A percentile compares a stretch with the other conserved stretches of the same genome.
Evolutionary conservation across 371 early-diverging fungal genomes (phyloP).

Genomic region (Apophysomyces trapeziformis): DNA sequence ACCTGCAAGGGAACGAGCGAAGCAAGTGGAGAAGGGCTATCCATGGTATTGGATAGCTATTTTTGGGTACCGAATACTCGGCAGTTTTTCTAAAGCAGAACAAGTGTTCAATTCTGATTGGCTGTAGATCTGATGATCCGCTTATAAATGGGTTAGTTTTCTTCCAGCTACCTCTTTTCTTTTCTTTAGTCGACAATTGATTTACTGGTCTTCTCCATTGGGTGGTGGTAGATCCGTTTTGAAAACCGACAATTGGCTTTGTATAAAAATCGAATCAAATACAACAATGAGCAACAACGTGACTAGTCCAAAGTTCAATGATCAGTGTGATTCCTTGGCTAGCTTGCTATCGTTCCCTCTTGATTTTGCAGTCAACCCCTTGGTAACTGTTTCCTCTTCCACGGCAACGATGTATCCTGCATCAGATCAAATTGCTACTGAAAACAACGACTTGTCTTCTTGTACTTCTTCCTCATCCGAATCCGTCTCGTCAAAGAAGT

Average conservation of each 20-base stretch:
- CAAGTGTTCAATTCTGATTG: constrained; percentile 20
- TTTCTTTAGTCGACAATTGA: constrained; percentile 27
- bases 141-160: constrained; percentile 11
- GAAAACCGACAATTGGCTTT: constrained; percentile 13
- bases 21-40: no score
- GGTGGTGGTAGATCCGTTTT: constrained; percentile 41
- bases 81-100: not conserved
- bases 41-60: no score
- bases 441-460: constrained; percentile 17
- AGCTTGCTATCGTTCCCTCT: constrained; percentile 35
- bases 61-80: not conserved
- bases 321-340: constrained; percentile 22
- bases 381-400: constrained; percentile 23
- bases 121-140: not conserved
- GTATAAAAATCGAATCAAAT: constrained; percentile 12
- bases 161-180: constrained; percentile 24
- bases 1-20: no score
- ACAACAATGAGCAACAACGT: constrained; percentile 16
- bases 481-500: constrained; percentile 6
- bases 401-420: constrained; percentile 19
- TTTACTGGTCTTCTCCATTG: constrained; percentile 41
- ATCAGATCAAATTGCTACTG: constrained; percentile 11
- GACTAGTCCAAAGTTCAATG: constrained; percentile 18
- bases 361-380: constrained; percentile 36
- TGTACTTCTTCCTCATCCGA: not conserved